These are phyloP conservation scores for Phialocephala sp. DNA, from an alignment of 2,329 filamentous ascomycete species.

Conservation along the genomic window DNA sequence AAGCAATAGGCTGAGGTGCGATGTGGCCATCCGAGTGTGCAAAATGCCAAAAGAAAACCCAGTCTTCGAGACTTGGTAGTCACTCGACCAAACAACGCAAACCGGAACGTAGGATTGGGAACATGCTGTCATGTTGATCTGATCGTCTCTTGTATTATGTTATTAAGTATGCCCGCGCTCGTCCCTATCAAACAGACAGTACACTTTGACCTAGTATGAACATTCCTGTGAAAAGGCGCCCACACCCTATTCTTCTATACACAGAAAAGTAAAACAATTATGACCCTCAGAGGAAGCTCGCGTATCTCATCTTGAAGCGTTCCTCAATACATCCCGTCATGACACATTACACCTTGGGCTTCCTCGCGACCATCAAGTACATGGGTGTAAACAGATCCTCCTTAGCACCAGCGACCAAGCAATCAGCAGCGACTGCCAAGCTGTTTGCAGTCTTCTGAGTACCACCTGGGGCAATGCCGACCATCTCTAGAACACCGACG, in stretches of 20 bases:
- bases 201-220: neutral
- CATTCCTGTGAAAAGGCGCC: neutral
- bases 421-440: slow-evolving; percentile 80
- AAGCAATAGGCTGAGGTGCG: neutral
- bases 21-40: neutral
- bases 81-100: neutral
- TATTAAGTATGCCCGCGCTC: slow-evolving; percentile 2
- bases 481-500: slow-evolving; percentile 75
- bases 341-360: slow-evolving; percentile 57
- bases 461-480: slow-evolving; percentile 80
- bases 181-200: neutral
- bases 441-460: slow-evolving; percentile 95
- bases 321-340: neutral
- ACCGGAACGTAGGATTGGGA: neutral
- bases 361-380: slow-evolving; percentile 95
- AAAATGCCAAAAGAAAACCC: neutral
- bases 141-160: slow-evolving; percentile 4
- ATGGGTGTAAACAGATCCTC: slow-evolving; percentile 97
- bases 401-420: slow-evolving; percentile 82
- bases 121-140: neutral
- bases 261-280: slow-evolving; percentile 8
- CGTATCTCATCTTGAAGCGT: neutral
- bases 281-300: neutral
- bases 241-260: slow-evolving; percentile 8
- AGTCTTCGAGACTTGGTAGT: neutral